Base-by-base conservation (phyloP, 352 stramenopile species). In the Phytophthora litchii region DNA sequence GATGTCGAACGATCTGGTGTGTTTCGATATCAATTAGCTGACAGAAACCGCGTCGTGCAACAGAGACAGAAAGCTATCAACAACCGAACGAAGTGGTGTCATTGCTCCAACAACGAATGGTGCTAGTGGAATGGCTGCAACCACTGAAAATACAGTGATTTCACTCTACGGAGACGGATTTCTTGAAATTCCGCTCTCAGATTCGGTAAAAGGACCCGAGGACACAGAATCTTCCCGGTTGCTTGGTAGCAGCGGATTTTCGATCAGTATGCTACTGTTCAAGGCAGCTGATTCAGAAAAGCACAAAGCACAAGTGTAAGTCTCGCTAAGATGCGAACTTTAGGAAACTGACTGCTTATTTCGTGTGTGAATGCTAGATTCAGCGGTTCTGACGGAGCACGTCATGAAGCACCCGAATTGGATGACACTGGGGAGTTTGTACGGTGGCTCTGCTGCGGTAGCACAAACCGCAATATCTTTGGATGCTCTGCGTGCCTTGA, bases 371-470 rank as follows among this genome's bases (percentile, higher is more conserved):
- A 27, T 27, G 23, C 5, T 27, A 27, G 23, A 5, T 27, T 27
- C 25, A 67, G 58, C 2, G 58, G 61, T 11, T 25, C 45, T 14
- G 75, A 87, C 19, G 76, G 59, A 47, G 72, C 54, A n/a, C 67
- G 78, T 0, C 80, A 90, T n/a, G 57, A 72, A 20, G 65, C 67
- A 20, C 78, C 78, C 0, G 78, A 88, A 43, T 51, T 90, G 1
- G 79, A 88, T 41, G 76, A 90, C 13, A 46, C 62, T 1, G 78
- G 80, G 1, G 74, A 77, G 14, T 90, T 90, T 54, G 65, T 88
- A 3, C 64, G 80, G 0, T 90, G 78, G 80, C 67, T 72, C 7
- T 88, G 80, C 50, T 90, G 80, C 19, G 80, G 78, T 10, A 82
- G 70, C 54, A 85, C 70, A 0, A 64, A 83, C 23, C 65, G 65